These are phyloP conservation scores for Fusarium guadeloupense DNA, from an alignment of 2,329 filamentous ascomycete species.

Conservation along the genomic window DNA sequence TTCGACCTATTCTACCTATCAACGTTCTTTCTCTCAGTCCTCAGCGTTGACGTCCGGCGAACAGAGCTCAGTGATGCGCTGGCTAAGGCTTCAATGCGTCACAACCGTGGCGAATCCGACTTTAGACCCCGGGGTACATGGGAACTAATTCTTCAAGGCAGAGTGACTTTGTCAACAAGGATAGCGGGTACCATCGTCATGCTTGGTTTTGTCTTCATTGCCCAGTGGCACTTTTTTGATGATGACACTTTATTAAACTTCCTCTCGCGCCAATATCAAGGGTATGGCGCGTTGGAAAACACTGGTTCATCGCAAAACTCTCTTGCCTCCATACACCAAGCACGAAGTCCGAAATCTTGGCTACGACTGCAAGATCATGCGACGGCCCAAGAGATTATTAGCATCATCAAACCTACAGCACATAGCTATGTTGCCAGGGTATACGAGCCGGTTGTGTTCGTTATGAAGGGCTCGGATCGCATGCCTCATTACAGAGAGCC, in stretches of 20 bases:
- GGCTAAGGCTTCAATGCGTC: conserved; percentile 61
- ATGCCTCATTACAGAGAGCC: conserved; percentile 59
- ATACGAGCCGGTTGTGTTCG: conserved; percentile 78
- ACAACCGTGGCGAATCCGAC: conserved; percentile 44
- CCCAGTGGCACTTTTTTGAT: conserved; percentile 82
- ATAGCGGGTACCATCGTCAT: conserved; percentile 79
- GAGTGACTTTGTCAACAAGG: conserved; percentile 73
- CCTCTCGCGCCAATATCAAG: conserved; percentile 39
- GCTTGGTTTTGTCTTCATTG: conserved; percentile 74
- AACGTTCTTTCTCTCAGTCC: conserved; percentile 81
- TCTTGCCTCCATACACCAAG: conserved; percentile 73
- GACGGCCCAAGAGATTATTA: conserved; percentile 78
- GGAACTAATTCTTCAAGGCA: conserved; percentile 72
- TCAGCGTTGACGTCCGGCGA: conserved; percentile 81
- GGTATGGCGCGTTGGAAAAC: conserved; percentile 13
- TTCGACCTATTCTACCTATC: conserved; percentile 83
- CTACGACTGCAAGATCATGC: conserved; percentile 80
- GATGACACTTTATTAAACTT: conserved; percentile 56
- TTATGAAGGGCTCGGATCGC: conserved; percentile 73
- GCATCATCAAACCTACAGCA: conserved; percentile 75
- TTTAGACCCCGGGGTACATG: conserved; percentile 53
- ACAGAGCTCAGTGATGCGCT: conserved; percentile 80
- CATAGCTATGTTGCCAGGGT: conserved; percentile 78
- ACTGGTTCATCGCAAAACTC: conserved; percentile 49
- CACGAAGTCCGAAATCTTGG: conserved; percentile 80